Evolutionary conservation across 2,329 filamentous ascomycete genomes (phyloP), one percentile per base, ranked within the genome.

Genomic region (Fusarium neocosmosporiellum): DNA sequence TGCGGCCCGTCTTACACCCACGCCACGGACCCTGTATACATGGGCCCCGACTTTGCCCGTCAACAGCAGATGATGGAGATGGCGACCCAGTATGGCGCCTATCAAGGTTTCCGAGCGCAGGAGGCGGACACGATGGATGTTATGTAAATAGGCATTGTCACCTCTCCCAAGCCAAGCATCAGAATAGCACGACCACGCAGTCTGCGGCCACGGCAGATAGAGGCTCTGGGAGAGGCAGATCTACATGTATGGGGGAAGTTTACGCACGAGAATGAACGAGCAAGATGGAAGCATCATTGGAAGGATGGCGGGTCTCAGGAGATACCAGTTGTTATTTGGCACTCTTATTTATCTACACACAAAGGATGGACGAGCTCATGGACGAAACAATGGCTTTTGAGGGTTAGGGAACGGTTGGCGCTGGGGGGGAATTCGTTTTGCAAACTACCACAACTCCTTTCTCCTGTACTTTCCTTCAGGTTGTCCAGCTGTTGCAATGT

Each of bases 1-100:
- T 86, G 85, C 22, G 78, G 83, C 4, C 77, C 83, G 7, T 82
- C 81, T 57, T 92, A 91, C 81, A 87, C 83, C 18, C 85, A 85
- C 13, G 87, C 91, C 0, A 90, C 88, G 3, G 92, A 94, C 71
- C 92, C 93, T 0, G 92, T 92, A n/a, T 94, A 94, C 79, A 87
- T 81, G 60, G 79, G 80, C 7, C 74, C 80, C 0, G 86, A 82
- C 67, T 88, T 81, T 80, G 82, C 83, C 65, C 82, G 83, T 63
- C 86, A 87, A 76, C 85, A 88, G 79, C 82, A 85, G 79, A 79
- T 88, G 79, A 80, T 86, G 81, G 79, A 88, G 31, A 92, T 93
- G 90, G 91, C 92, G 77, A 87, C 92, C 71, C 90, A 91, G 79
- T 93, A 93, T 73, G 91, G 91, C 0, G 86, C 88, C 24, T 89